These are phyloP conservation scores for Rhizopogon roseolus DNA, from an alignment of 768 basidiomycete species.

Conservation along the genomic window DNA sequence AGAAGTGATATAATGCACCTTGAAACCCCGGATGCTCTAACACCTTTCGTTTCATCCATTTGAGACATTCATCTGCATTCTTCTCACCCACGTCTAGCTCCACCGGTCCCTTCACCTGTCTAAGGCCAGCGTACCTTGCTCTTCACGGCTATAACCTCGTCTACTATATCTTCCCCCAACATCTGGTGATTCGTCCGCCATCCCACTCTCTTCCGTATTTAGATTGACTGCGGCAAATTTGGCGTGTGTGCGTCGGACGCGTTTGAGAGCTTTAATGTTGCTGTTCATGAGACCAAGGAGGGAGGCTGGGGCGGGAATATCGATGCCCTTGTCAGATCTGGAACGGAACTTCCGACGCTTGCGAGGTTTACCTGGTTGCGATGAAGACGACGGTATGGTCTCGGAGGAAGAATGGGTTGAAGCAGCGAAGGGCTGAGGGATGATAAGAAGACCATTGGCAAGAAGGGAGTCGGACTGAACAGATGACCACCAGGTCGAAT, in stretches of 20 bases:
- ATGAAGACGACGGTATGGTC: conserved; percentile 20
- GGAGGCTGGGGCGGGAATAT: conserved; percentile 30
- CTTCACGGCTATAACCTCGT: conserved; percentile 51
- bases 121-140: conserved; percentile 7
- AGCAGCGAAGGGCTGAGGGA: conserved; percentile 37
- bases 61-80: conserved; percentile 58
- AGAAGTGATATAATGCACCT: conserved; percentile 42
- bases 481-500: conserved; percentile 74
- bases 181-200: conserved; percentile 30
- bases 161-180: conserved; percentile 23
- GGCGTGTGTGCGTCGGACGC: conserved; percentile 67
- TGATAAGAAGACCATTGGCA: conserved; percentile 58
- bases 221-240: conserved; percentile 58
- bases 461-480: conserved; percentile 57
- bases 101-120: conserved; percentile 4
- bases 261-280: conserved; percentile 72
- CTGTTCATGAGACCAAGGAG: conserved; percentile 69
- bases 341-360: conserved; percentile 6
- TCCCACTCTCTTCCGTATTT: conserved; percentile 29
- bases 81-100: conserved; percentile 56
- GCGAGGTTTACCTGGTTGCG: conserved; percentile 5
- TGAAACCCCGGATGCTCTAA: conserved; percentile 92
- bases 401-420: conserved; percentile 6
- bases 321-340: conserved; percentile 14
- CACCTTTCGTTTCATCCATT: conserved; percentile 72